Conservation (phyloP, 352 stramenopile genomes). For the Globisporangium sylvaticum region DNA sequence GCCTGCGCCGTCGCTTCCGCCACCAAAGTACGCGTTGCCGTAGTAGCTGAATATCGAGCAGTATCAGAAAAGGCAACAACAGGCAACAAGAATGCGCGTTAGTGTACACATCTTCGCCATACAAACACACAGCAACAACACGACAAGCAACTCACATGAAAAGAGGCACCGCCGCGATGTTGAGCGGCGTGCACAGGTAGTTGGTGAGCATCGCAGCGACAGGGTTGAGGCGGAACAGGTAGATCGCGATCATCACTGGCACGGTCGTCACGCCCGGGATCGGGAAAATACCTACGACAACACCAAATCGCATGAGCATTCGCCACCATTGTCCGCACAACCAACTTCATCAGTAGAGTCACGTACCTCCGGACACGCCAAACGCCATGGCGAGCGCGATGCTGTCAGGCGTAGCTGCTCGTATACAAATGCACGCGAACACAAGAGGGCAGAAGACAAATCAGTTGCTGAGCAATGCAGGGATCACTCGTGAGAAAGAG, state of each 20-base stretch:
- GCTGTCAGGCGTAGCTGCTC: conserved; percentile 58
- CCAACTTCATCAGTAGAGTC: not conserved
- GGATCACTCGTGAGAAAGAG: too few species aligned
- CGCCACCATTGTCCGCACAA: not conserved
- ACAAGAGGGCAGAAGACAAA: too few species aligned
- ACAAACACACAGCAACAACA: not conserved
- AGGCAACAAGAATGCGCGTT: not conserved
- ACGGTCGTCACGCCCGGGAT: conserved; percentile 71
- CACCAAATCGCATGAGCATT: not conserved
- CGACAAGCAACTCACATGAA: conserved; percentile 59
- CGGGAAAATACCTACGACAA: conserved; percentile 56
- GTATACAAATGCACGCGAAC: too few species aligned
- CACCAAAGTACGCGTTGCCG: conserved; percentile 40
- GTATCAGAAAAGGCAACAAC: not conserved
- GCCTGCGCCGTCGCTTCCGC: conserved; percentile 25
- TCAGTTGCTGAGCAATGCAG: too few species aligned
- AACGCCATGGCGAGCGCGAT: conserved; percentile 80
- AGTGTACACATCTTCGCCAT: too few species aligned
- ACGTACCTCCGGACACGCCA: conserved; percentile 55
- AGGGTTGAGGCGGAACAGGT: conserved; percentile 77
- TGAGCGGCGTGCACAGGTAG: conserved; percentile 76
- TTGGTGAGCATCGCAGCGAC: conserved; percentile 83
- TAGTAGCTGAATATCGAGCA: conserved; percentile 37
- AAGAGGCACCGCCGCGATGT: conserved; percentile 67
- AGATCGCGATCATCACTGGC: conserved; percentile 72